A percentile compares a stretch with the other conserved stretches of the same genome.
phyloP scores from a whole-genome alignment of 1,284 basidiomycete species.

The Pseudozyma flocculosa region DNA sequence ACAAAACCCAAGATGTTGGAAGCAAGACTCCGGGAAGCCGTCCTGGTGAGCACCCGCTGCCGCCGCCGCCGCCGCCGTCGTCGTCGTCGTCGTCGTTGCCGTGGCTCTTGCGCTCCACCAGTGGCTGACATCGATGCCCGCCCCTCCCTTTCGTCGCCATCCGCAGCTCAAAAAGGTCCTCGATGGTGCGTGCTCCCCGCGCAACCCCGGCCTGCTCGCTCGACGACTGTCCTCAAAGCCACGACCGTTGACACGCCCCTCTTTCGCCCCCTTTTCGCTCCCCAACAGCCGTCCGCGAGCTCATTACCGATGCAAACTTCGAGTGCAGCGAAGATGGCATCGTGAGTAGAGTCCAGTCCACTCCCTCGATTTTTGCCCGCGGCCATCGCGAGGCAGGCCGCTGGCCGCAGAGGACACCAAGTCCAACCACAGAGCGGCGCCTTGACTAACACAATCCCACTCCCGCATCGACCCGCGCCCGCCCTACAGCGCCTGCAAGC shows the following conservation, averaged over 20 bases:
- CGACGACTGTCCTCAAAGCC: too few species aligned
- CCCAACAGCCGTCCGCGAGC: slow-evolving; percentile 81
- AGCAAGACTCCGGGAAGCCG: slow-evolving; percentile 46
- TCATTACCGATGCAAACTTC: slow-evolving; percentile 97
- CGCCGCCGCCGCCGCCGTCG: too few species aligned
- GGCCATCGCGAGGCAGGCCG: too few species aligned
- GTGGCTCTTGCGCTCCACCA: too few species aligned
- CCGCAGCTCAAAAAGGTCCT: slow-evolving; percentile 53
- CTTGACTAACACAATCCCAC: too few species aligned
- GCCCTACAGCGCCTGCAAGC: slow-evolving; percentile 67
- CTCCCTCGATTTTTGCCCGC: too few species aligned
- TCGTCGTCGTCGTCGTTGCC: too few species aligned
- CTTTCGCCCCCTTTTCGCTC: background rate
- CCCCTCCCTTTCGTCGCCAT: background rate
- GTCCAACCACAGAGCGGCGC: too few species aligned
- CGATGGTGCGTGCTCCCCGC: slow-evolving; percentile 14
- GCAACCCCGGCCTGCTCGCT: background rate
- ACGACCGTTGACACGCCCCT: background rate
- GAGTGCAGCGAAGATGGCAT: slow-evolving; percentile 94
- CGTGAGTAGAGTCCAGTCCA: slow-evolving; percentile 63
- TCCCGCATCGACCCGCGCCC: background rate
- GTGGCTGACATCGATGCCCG: too few species aligned
- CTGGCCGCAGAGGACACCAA: too few species aligned
- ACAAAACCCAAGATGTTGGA: too few species aligned
- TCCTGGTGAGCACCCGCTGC: slow-evolving; percentile 27